Evolutionary conservation across 2,329 filamentous ascomycete species (phyloP).

Genomic region (Botryotinia globosa): DNA sequence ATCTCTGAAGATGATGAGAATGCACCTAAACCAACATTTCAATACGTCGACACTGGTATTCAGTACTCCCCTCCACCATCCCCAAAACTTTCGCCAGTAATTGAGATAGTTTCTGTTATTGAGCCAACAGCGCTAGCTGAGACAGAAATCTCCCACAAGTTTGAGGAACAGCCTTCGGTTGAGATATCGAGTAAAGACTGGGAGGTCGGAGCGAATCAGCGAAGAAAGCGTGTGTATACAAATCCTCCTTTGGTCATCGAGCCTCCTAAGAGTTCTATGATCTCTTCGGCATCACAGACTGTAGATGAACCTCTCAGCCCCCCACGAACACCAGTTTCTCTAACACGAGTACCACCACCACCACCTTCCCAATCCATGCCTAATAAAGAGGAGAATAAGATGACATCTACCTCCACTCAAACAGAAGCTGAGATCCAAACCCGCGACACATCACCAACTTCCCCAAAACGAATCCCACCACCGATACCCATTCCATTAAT

Average conservation of each 20-base stretch:
- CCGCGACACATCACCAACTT: slow-evolving; percentile 36
- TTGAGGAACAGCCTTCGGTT: slow-evolving; percentile 40
- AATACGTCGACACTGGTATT: slow-evolving; percentile 72
- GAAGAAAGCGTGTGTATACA: slow-evolving; percentile 64
- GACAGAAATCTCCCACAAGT: slow-evolving; percentile 12
- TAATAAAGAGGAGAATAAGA: slow-evolving; percentile 39
- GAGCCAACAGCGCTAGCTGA: slow-evolving; percentile 40
- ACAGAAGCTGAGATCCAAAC: slow-evolving; percentile 45
- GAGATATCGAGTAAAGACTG: slow-evolving; percentile 43
- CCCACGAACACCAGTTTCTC: slow-evolving; percentile 60
- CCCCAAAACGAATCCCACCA: slow-evolving; percentile 32
- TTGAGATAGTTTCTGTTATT: slow-evolving; percentile 43
- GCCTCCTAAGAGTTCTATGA: slow-evolving; percentile 51
- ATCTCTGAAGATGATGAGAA: slow-evolving; percentile 51
- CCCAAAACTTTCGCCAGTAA: slow-evolving; percentile 48
- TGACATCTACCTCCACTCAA: slow-evolving; percentile 60
- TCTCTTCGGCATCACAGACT: slow-evolving; percentile 64
- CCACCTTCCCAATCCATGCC: slow-evolving; percentile 34
- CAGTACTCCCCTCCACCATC: slow-evolving; percentile 84
- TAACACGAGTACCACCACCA: slow-evolving; percentile 45
- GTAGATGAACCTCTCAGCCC: slow-evolving; percentile 61
- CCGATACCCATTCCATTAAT: slow-evolving; percentile 70
- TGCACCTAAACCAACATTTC: slow-evolving; percentile 41
- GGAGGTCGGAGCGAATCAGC: slow-evolving; percentile 71
- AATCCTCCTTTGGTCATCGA: slow-evolving; percentile 51